Conservation (phyloP, 108 stramenopile genomes). For the Stephanodiscus triporus region DNA sequence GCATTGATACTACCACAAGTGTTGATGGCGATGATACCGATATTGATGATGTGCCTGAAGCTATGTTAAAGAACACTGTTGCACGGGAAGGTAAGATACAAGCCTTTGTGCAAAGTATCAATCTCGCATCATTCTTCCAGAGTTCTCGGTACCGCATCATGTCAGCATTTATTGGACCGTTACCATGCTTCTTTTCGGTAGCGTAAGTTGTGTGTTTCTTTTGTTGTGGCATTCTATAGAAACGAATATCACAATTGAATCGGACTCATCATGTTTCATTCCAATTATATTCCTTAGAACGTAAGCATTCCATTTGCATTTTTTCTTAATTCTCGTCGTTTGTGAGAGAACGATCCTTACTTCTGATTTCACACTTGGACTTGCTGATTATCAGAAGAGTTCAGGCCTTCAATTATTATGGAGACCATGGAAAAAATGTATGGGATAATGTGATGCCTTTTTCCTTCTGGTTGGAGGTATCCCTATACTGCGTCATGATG, state of each 20-base stretch:
- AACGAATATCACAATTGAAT: not conserved
- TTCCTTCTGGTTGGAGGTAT: conserved; percentile 66
- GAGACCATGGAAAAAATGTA: conserved; percentile 19
- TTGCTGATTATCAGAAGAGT: conserved; percentile 39
- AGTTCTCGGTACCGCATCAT: conserved; percentile 21
- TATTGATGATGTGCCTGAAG: conserved; percentile 48
- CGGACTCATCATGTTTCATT: not conserved
- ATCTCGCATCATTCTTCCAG: conserved; percentile 29
- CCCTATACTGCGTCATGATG: conserved; percentile 51
- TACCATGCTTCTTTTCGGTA: conserved; percentile 34
- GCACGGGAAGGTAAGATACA: conserved; percentile 11
- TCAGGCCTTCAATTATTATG: conserved; percentile 36
- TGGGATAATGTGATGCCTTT: conserved; percentile 14
- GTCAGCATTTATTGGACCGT: conserved; percentile 44
- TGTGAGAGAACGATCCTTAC: not conserved
- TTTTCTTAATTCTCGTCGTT: not conserved
- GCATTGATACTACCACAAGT: conserved; percentile 25
- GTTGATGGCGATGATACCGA: conserved; percentile 43
- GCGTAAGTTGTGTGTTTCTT: conserved; percentile 24
- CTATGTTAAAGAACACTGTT: not conserved
- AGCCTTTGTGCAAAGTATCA: conserved; percentile 1
- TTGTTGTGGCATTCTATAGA: not conserved
- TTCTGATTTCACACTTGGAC: not conserved
- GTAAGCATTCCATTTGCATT: conserved; percentile 4
- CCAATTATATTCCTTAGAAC: not conserved